These are phyloP conservation scores for Chrysoporthe deuterocubensis DNA, from an alignment of 2,329 filamentous ascomycete genomes.

Conservation along the genomic window DNA sequence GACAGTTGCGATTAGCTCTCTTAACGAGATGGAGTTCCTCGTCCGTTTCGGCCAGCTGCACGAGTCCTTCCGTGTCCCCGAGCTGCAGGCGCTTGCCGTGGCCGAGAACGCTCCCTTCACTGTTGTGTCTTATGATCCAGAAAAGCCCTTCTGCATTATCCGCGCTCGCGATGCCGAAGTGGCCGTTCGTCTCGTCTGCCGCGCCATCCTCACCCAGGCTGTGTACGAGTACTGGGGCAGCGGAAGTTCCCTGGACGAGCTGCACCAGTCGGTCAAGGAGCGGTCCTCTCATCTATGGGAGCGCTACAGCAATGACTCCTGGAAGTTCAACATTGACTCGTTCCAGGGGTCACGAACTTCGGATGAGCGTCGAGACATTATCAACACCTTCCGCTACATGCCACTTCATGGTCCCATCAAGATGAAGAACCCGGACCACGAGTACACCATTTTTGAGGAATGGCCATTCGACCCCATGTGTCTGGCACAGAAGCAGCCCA, in stretches of 20 bases:
- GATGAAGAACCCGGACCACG: constrained; percentile 73
- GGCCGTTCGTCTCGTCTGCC: constrained; percentile 69
- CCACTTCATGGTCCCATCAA: constrained; percentile 77
- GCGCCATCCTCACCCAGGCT: constrained; percentile 80
- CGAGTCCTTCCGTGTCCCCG: constrained; percentile 86
- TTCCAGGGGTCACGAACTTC: constrained; percentile 74
- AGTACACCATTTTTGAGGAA: constrained; percentile 83
- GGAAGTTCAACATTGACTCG: constrained; percentile 84
- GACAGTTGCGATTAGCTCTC: not conserved
- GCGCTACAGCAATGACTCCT: constrained; percentile 66
- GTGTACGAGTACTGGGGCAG: constrained; percentile 90
- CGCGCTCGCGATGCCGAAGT: constrained; percentile 64
- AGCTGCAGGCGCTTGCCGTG: constrained; percentile 79
- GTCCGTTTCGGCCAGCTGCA: constrained; percentile 89
- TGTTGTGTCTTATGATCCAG: constrained; percentile 73
- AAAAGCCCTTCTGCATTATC: constrained; percentile 87
- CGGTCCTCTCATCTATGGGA: constrained; percentile 69
- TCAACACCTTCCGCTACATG: constrained; percentile 81
- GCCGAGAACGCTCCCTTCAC: constrained; percentile 69
- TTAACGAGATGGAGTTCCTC: constrained; percentile 69
- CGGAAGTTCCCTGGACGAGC: constrained; percentile 66
- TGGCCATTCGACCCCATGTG: constrained; percentile 64
- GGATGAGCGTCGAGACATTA: constrained; percentile 70
- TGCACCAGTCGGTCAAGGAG: constrained; percentile 68
- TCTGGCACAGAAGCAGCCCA: constrained; percentile 56